A percentile compares a stretch with the other conserved stretches of the same genome.
These are phyloP conservation scores for Mentha longifolia DNA, from an alignment of 257 asterid species.

Conservation along the genomic window DNA sequence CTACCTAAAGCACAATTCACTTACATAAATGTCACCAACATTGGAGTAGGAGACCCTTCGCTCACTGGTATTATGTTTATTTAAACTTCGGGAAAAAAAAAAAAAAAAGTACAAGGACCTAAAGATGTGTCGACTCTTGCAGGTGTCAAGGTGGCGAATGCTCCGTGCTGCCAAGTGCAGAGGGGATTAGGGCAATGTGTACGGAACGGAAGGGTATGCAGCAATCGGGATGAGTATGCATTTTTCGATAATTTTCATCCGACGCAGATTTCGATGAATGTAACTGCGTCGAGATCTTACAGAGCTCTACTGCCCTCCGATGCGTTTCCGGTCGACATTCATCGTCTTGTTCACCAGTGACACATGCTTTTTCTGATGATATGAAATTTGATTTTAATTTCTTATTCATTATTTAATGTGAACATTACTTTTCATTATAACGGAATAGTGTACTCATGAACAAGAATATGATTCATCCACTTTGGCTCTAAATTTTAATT, in stretches of 20 bases:
- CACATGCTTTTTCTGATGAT: too few species aligned
- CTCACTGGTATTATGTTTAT: conserved; percentile 31
- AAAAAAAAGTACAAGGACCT: too few species aligned
- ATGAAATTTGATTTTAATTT: too few species aligned
- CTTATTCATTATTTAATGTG: too few species aligned
- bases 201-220: conserved; percentile 35
- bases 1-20: conserved; percentile 45
- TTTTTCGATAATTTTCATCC: conserved; percentile 48
- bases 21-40: conserved; percentile 47
- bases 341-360: conserved; percentile 21
- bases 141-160: conserved; percentile 28
- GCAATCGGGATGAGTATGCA: conserved; percentile 27
- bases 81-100: too few species aligned
- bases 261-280: conserved; percentile 8
- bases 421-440: too few species aligned
- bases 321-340: conserved; percentile 46
- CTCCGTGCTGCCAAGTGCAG: conserved; percentile 45
- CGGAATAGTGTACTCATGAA: too few species aligned
- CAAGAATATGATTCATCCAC: too few species aligned
- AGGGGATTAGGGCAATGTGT: conserved; percentile 26
- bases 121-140: not conserved
- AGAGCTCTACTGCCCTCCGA: conserved; percentile 31
- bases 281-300: conserved; percentile 40
- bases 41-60: conserved; percentile 38
- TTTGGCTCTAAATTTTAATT: too few species aligned